phyloP scores from a whole-genome alignment of 345 rosid genomes.

The Toxicodendron radicans region DNA sequence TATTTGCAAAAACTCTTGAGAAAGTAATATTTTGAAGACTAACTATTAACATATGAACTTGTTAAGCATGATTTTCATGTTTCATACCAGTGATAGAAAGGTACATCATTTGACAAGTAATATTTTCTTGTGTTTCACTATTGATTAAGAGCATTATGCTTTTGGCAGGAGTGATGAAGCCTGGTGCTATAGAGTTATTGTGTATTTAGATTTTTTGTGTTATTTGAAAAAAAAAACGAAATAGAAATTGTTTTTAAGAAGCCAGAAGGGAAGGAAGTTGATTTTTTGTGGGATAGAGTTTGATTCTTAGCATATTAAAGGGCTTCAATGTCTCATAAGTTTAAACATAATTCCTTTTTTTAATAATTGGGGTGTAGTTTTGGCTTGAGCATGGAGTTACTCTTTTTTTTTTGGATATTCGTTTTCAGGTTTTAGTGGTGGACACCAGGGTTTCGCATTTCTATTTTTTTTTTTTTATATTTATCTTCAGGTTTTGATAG shows the following conservation, averaged over 20 bases:
- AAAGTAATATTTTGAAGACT: background rate
- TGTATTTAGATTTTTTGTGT: too few relatives aligned
- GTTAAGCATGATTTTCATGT: background rate
- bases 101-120: background rate
- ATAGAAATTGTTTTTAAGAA: too few relatives aligned
- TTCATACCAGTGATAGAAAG: background rate
- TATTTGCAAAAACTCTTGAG: background rate
- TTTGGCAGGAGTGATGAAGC: background rate
- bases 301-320: too few relatives aligned
- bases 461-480: too few relatives aligned
- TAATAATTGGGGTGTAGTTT: background rate
- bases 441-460: too few relatives aligned
- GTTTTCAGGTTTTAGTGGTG: too few relatives aligned
- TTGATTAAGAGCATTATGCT: background rate
- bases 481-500: too few relatives aligned
- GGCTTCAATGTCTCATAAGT: background rate
- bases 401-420: too few relatives aligned
- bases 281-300: background rate
- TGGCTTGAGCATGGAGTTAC: background rate
- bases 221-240: too few relatives aligned
- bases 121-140: background rate
- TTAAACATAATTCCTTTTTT: background rate
- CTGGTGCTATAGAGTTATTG: background rate
- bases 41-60: background rate
- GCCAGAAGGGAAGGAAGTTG: background rate